Evolutionary conservation across 768 basidiomycete genomes (phyloP), one percentile per base, ranked within the genome.

Genomic region (Boletus tomentosulus): DNA sequence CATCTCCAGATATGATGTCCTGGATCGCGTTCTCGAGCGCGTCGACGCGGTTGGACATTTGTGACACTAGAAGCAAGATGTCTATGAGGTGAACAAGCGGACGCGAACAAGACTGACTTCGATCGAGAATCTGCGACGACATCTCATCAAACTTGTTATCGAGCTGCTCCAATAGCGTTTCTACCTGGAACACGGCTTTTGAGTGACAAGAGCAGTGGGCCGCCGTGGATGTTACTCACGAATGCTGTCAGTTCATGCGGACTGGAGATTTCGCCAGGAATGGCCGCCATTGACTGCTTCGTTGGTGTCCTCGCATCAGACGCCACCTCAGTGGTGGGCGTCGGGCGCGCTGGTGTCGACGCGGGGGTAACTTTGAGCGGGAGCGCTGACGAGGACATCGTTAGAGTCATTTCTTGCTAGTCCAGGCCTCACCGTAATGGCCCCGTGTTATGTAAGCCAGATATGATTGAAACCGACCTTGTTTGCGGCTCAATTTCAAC

Each of bases 231-330:
- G 34, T 38, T 44, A 79, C 89, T 71, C 67, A 97, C 94, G 72
- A 94, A 97, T 22, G 92, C 92, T 30, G 94, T 96, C 59, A 97
- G 72, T 68, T 97, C 94, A 67, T 95, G 93, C 1, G 94, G 94
- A 63, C 90, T 92, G 2, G 93, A 92, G 34, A 92, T 92, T 61
- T 93, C 89, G 53, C 75, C 75, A 1, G 78, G 70, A 58, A 63
- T 70, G 34, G 71, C 54, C 54, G 65, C 64, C 24, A 71, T 53
- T 0, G 62, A 54, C 50, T 76, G 76, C 58, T 78, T 81, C 51
- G 79, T 75, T 25, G 81, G 80, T n/a, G 80, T 83, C 62, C 55
- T 61, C 30, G 58, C 42, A 44, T 51, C 58, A 24, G 66, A 56
- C 51, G 64, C 55, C 47, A 37, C 55, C 2, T 66, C 69, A 7